phyloP scores from a whole-genome alignment of 768 basidiomycete genomes.

The Sarcomyxa edulis region DNA sequence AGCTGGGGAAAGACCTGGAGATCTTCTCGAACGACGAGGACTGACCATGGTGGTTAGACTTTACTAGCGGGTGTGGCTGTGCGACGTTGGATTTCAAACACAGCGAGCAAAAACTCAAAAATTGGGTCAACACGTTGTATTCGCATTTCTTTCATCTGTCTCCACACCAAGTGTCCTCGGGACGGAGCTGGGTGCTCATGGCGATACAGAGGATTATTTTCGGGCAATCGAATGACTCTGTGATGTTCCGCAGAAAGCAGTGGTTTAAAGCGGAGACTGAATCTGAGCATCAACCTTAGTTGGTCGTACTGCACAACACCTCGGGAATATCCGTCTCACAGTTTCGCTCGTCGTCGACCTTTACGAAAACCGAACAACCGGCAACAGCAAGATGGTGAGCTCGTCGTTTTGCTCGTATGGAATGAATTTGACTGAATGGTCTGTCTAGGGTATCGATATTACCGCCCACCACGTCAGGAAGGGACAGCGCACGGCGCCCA shows the following conservation, averaged over 20 bases:
- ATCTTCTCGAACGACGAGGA: slow-evolving; percentile 13
- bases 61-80: slow-evolving; percentile 36
- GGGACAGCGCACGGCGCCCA: slow-evolving; percentile 88
- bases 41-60: slow-evolving; percentile 72
- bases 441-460: slow-evolving; percentile 87
- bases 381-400: slow-evolving; percentile 82
- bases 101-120: slow-evolving; percentile 9
- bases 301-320: slow-evolving; percentile 56
- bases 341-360: too few species aligned
- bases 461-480: slow-evolving; percentile 98
- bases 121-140: slow-evolving; percentile 1
- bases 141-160: slow-evolving; percentile 4
- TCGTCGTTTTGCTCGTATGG: slow-evolving; percentile 32
- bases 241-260: too few species aligned
- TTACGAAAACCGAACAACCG: slow-evolving; percentile 25
- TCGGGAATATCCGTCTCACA: too few species aligned
- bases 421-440: slow-evolving; percentile 12
- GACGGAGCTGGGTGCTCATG: too few species aligned
- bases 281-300: slow-evolving; percentile 19
- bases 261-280: slow-evolving; percentile 40
- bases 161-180: too few species aligned
- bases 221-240: too few species aligned
- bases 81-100: slow-evolving; percentile 13
- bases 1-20: slow-evolving; percentile 9
- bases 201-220: too few species aligned